These are phyloP conservation scores for Coleophoma eucalyptorum DNA, from an alignment of 2,329 filamentous ascomycete species.

Conservation along the genomic window DNA sequence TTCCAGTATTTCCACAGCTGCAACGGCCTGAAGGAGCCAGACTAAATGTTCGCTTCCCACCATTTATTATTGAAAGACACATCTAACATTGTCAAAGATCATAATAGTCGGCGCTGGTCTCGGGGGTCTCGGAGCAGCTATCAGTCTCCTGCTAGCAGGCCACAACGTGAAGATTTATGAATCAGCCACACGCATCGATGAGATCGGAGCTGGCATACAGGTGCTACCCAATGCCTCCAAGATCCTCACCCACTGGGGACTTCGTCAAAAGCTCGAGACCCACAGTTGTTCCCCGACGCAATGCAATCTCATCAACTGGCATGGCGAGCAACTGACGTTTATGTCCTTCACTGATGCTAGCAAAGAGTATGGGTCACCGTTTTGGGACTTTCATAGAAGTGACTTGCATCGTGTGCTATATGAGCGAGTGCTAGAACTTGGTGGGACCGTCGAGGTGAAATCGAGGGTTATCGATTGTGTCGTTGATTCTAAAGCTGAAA, in stretches of 20 bases:
- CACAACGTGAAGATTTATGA: conserved; percentile 23
- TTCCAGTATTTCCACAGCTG: too few species aligned
- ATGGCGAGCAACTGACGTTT: conserved; percentile 12
- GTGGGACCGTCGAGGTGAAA: conserved; percentile 31
- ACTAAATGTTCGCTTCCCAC: too few species aligned
- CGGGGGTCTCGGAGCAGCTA: conserved; percentile 24
- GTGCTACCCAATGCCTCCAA: conserved; percentile 6
- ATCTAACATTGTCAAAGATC: conserved; percentile 1
- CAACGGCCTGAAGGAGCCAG: too few species aligned
- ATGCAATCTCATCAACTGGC: conserved; percentile 44
- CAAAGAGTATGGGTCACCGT: conserved; percentile 11
- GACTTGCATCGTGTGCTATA: conserved; percentile 39
- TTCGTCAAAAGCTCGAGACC: neutral
- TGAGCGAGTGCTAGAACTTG: conserved; percentile 29
- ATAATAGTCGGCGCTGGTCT: conserved; percentile 29
- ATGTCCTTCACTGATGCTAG: neutral
- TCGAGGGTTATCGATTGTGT: conserved; percentile 25
- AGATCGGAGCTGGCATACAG: conserved; percentile 30
- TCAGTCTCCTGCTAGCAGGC: conserved; percentile 22
- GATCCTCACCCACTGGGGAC: conserved; percentile 6
- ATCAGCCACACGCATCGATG: conserved; percentile 26
- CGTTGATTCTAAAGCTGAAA: conserved; percentile 20
- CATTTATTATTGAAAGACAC: too few species aligned
- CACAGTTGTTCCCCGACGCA: conserved; percentile 30
- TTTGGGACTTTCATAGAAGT: conserved; percentile 40